Evolutionary conservation across 495 filamentous ascomycete species (phyloP).

Genomic region (Cenococcum geophilum): DNA sequence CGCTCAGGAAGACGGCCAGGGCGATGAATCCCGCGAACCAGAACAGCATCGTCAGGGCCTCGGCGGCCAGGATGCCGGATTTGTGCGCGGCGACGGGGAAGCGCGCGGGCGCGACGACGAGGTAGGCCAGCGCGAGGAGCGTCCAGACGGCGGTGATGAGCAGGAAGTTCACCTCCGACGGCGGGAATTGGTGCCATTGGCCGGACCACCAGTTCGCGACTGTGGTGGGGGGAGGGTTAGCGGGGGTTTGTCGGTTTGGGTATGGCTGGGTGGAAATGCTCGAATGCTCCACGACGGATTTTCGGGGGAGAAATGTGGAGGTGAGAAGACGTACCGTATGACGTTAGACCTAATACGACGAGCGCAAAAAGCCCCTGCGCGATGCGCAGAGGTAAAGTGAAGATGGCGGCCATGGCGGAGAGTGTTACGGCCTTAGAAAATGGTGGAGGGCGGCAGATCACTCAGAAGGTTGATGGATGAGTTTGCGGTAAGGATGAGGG

Average conservation of each 20-base stretch:
- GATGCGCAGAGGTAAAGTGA: slow-evolving; percentile 44
- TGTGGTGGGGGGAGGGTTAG: slow-evolving; percentile 15
- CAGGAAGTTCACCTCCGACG: slow-evolving; percentile 58
- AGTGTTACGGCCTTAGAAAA: background rate
- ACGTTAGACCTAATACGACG: slow-evolving; percentile 64
- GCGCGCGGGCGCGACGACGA: slow-evolving; percentile 57
- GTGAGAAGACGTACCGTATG: slow-evolving; percentile 53
- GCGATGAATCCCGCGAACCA: slow-evolving; percentile 85
- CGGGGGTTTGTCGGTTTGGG: slow-evolving; percentile 10
- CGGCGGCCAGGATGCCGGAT: slow-evolving; percentile 57
- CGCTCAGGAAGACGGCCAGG: slow-evolving; percentile 54
- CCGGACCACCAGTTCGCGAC: slow-evolving; percentile 37
- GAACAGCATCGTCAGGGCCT: slow-evolving; percentile 71
- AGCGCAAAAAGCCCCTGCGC: slow-evolving; percentile 60
- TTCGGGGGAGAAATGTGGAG: background rate
- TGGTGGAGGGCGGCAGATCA: background rate
- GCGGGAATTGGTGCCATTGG: slow-evolving; percentile 38
- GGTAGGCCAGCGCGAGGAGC: slow-evolving; percentile 59
- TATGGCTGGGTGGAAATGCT: slow-evolving; percentile 13
- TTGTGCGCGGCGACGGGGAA: slow-evolving; percentile 53
- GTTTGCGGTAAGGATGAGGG: too few relatives aligned
- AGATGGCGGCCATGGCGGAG: background rate
- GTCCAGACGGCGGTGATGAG: slow-evolving; percentile 71
- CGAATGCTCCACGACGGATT: background rate
- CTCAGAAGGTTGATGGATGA: too few relatives aligned